Base-by-base conservation (phyloP, 306 rosid genomes). In the Citrullus mucosospermus region DNA sequence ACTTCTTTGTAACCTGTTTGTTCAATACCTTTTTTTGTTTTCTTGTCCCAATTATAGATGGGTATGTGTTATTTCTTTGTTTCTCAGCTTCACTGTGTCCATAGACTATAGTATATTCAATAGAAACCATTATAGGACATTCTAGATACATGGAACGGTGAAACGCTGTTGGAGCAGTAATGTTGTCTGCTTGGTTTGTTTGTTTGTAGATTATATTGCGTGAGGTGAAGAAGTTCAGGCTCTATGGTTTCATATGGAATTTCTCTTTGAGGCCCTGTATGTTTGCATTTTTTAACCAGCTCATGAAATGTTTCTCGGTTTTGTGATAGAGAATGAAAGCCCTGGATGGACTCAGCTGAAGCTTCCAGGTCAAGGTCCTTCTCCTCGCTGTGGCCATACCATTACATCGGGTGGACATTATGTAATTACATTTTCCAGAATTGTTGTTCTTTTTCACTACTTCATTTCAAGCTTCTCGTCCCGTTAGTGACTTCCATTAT, bases 291-390 rank as follows among this genome's bases (percentile, higher is more conserved):
- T 51, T 50, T 50, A 72, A 51, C 44, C 60, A 50, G 59, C 77
- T 72, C 17, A 72, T 30, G 25, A 28, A 50, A 72, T 72, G 60
- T 72, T 20, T 72, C 48, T 2, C 39, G 50, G 7, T 72, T 14
- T 50, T 72, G 77, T 72, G 96, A 83, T 86, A 95, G 98, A 92
- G 82, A 92, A 82, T 85, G 98, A 91, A 89, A 83, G 91, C 68
- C 97, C 98, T 20, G 97, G 96, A 77, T 92, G 98, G 97, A 95
- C 98, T 82, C 97, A 92, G 76, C 84, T 95, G 81, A 95, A 91
- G 90, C 98, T 95, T 86, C 98, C 98, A 16, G 97, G 98, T 81
- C 98, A 95, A 86, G 92, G 96, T 74, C 98, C 98, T 81, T 87
- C 98, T 67, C 80, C 98, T 14, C 92, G 96, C 18, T 95, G 98